phyloP scores from a whole-genome alignment of 768 basidiomycete genomes.

The Hydnomerulius pinastri region DNA sequence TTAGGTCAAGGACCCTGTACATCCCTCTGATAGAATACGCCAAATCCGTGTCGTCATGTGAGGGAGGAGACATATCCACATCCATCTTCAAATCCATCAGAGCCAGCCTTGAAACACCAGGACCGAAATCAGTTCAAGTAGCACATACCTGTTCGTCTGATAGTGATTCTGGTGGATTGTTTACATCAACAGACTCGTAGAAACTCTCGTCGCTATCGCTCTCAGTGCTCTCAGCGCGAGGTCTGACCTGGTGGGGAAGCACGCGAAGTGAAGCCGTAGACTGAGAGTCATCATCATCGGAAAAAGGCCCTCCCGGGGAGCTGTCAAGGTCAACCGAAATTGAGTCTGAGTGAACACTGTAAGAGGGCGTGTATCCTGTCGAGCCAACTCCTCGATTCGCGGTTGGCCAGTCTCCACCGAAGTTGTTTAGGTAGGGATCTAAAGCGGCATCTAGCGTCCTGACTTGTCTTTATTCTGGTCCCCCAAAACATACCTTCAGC shows the following conservation, averaged over 20 bases:
- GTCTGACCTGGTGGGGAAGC: background rate
- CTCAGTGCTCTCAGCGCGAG: background rate
- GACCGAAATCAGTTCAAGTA: background rate
- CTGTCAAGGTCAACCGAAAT: background rate
- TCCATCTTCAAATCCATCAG: conserved; percentile 19
- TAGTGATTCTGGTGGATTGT: background rate
- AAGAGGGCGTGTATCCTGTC: background rate
- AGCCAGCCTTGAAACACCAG: background rate
- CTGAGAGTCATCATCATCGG: background rate
- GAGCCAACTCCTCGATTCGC: no score
- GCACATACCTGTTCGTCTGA: conserved; percentile 12
- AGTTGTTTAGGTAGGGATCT: no score
- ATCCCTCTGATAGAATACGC: conserved; percentile 42
- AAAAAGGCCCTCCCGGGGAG: background rate
- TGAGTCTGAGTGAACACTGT: background rate
- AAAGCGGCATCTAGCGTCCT: no score
- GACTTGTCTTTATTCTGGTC: no score
- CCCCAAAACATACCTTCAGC: conserved; percentile 16
- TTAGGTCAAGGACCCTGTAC: conserved; percentile 55
- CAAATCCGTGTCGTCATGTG: conserved; percentile 21
- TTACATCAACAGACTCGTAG: background rate
- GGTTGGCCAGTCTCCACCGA: no score
- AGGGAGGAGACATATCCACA: conserved; percentile 2
- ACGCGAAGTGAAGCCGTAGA: background rate
- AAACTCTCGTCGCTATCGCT: background rate